These are phyloP conservation scores for Malassezia equina DNA, from an alignment of 1,284 basidiomycete species.

Conservation along the genomic window DNA sequence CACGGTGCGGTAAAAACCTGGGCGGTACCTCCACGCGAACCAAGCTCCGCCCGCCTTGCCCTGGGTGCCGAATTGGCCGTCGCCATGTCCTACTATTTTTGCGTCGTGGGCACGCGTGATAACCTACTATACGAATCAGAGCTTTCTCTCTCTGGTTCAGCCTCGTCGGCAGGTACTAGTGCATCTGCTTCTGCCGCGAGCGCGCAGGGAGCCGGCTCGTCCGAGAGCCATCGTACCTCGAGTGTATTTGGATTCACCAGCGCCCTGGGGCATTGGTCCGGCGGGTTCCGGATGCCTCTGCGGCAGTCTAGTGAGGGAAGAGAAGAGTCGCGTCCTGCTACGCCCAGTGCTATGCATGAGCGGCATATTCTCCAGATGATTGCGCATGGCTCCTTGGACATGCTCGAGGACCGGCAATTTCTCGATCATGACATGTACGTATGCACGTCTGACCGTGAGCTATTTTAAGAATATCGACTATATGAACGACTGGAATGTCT, in stretches of 20 bases:
- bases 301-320: conserved; percentile 8
- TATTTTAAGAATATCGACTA: conserved; percentile 41
- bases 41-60: not conserved
- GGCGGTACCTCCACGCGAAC: not conserved
- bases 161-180: conserved; percentile 10
- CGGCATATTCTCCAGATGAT: conserved; percentile 40
- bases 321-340: not conserved
- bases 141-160: conserved; percentile 25
- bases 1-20: not conserved
- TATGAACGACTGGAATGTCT: conserved; percentile 40
- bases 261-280: conserved; percentile 19
- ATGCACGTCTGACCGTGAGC: conserved; percentile 6
- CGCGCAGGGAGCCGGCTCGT: not conserved
- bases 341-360: conserved; percentile 13
- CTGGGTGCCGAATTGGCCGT: not conserved
- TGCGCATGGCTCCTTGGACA: conserved; percentile 41
- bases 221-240: not conserved
- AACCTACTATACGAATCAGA: conserved; percentile 44
- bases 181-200: not conserved
- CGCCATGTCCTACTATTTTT: conserved; percentile 37
- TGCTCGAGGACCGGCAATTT: conserved; percentile 37
- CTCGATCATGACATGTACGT: conserved; percentile 30
- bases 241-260: conserved; percentile 7
- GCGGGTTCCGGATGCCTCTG: not conserved
- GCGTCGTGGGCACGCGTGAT: conserved; percentile 40